A percentile compares a stretch with the other conserved stretches of the same genome.
Conservation (phyloP, 176 grass and related monocot genomes). For the Panicum miliaceum region DNA sequence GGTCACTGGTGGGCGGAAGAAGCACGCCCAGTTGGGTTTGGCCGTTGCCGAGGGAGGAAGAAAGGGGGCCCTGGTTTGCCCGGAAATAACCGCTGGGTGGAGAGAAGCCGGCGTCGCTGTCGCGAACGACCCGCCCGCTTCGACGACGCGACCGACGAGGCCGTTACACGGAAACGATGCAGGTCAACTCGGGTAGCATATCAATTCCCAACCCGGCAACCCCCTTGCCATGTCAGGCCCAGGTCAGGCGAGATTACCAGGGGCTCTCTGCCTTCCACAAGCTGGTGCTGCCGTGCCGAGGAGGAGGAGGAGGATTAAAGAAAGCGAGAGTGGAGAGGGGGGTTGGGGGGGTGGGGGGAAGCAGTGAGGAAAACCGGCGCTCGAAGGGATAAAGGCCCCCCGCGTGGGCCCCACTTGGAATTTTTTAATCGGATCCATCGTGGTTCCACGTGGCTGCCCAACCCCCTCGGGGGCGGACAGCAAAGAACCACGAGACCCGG, state of each 20-base stretch:
- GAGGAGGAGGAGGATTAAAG: neutral
- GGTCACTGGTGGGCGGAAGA: neutral
- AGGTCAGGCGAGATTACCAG: constrained; percentile 34
- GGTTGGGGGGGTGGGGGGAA: no score
- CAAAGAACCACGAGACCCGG: neutral
- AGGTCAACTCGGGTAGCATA: constrained; percentile 39
- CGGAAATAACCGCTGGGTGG: neutral
- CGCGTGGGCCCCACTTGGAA: neutral
- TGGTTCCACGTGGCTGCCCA: constrained; percentile 70
- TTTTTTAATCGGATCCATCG: constrained; percentile 66
- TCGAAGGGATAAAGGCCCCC: constrained; percentile 30
- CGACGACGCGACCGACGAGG: constrained; percentile 4
- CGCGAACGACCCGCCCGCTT: constrained; percentile 38
- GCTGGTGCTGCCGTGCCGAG: neutral
- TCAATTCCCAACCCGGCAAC: neutral
- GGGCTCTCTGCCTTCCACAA: neutral
- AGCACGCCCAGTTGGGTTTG: neutral
- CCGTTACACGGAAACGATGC: neutral
- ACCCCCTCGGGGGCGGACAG: neutral
- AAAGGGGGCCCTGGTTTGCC: neutral
- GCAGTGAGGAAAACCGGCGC: constrained; percentile 17
- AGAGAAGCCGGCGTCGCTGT: constrained; percentile 19
- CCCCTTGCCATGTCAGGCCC: constrained; percentile 45
- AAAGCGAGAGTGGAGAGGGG: constrained; percentile 36
- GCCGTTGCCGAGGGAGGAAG: neutral